Evolutionary conservation across 2,329 filamentous ascomycete genomes (phyloP).

Genomic region (Cercospora brassicicola): DNA sequence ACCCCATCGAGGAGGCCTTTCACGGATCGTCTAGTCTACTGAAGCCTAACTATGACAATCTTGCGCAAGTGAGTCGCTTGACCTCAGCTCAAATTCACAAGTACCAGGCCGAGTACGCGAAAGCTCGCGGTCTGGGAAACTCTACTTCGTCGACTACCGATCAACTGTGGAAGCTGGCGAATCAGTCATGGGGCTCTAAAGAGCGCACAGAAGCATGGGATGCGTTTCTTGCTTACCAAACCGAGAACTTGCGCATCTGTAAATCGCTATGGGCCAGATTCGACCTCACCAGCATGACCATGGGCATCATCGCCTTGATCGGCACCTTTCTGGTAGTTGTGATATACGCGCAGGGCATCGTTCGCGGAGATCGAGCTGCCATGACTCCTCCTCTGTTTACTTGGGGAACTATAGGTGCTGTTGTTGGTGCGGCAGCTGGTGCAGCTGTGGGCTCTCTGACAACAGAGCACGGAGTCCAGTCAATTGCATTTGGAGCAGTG

Average conservation of each 20-base stretch:
- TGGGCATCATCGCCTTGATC: conserved; percentile 71
- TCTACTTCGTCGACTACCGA: conserved; percentile 51
- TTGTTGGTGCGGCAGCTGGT: conserved; percentile 40
- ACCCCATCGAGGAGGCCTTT: conserved; percentile 92
- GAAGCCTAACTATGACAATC: conserved; percentile 66
- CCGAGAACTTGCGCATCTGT: conserved; percentile 74
- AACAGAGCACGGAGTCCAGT: conserved; percentile 44
- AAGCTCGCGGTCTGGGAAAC: conserved; percentile 66
- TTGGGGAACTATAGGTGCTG: conserved; percentile 52
- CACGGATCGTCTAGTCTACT: conserved; percentile 53
- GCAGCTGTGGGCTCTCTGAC: conserved; percentile 36
- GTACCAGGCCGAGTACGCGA: conserved; percentile 82
- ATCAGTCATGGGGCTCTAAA: conserved; percentile 52
- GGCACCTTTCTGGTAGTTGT: conserved; percentile 67
- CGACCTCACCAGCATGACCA: conserved; percentile 79
- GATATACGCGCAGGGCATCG: conserved; percentile 64
- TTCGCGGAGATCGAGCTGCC: conserved; percentile 55
- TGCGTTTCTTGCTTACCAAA: conserved; percentile 72
- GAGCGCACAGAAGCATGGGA: conserved; percentile 47
- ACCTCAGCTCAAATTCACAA: conserved; percentile 82
- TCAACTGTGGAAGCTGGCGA: conserved; percentile 61
- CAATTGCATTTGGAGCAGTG: conserved; percentile 44
- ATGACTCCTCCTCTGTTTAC: conserved; percentile 56
- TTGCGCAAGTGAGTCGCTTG: conserved; percentile 74
- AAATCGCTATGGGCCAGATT: conserved; percentile 89